These are phyloP conservation scores for Boletus fagicola DNA, from an alignment of 768 basidiomycete genomes.

Conservation along the genomic window DNA sequence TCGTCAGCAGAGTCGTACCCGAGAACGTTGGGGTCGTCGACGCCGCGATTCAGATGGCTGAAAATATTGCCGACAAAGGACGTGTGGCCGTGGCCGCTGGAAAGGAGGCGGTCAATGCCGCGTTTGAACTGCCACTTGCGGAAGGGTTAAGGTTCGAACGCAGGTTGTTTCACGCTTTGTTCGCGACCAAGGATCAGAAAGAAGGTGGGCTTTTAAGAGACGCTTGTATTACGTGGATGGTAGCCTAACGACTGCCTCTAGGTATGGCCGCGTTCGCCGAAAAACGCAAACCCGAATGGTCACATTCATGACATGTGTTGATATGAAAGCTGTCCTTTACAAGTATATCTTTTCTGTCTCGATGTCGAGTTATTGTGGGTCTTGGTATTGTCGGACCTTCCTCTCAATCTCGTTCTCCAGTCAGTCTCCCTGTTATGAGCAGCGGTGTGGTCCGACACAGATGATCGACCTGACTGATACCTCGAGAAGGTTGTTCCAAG, in stretches of 20 bases:
- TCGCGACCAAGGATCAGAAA: conserved; percentile 94
- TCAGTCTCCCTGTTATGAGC: background rate
- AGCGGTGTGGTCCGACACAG: background rate
- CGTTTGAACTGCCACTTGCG: conserved; percentile 74
- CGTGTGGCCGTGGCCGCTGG: conserved; percentile 78
- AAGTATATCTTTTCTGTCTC: background rate
- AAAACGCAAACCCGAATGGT: conserved; percentile 87
- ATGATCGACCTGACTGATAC: background rate
- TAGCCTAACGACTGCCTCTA: conserved; percentile 30
- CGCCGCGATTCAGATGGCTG: conserved; percentile 81
- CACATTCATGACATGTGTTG: conserved; percentile 40
- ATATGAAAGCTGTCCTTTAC: background rate
- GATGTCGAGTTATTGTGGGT: too few species aligned
- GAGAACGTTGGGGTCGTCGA: conserved; percentile 81
- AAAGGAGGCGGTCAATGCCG: conserved; percentile 96
- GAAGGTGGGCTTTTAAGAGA: conserved; percentile 59
- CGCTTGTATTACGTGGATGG: background rate
- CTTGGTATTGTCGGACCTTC: too few species aligned
- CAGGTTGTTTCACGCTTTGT: conserved; percentile 85
- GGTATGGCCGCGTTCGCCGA: conserved; percentile 95
- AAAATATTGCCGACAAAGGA: conserved; percentile 77
- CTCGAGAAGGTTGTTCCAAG: background rate
- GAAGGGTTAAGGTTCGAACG: conserved; percentile 89
- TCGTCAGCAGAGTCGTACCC: conserved; percentile 77
- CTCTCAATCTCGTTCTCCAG: background rate